phyloP scores from a whole-genome alignment of 805 yeast genomes.

The Priceomyces medius region DNA sequence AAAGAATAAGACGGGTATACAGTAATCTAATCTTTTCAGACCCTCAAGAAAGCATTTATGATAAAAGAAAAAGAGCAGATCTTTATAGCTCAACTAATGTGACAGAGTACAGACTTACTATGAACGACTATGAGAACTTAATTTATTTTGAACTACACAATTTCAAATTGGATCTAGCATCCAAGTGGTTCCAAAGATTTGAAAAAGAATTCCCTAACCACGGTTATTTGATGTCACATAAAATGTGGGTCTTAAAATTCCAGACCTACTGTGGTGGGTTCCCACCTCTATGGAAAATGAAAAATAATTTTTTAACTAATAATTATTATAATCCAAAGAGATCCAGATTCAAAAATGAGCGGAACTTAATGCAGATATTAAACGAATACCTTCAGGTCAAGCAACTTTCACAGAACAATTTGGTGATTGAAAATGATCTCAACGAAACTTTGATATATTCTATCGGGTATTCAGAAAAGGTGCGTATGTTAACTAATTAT shows the following conservation, averaged over 20 bases:
- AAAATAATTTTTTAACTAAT: conserved; percentile 16
- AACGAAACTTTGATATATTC: conserved; percentile 30
- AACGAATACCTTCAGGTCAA: conserved; percentile 18
- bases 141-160: conserved; percentile 34
- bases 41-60: conserved; percentile 18
- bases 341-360: conserved; percentile 17
- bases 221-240: conserved; percentile 23
- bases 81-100: conserved; percentile 14
- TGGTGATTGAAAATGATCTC: conserved; percentile 19
- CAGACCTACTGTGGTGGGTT: conserved; percentile 32
- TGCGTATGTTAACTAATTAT: conserved; percentile 20
- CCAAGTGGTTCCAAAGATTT: conserved; percentile 37
- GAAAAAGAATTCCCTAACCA: conserved; percentile 20
- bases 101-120: conserved; percentile 16
- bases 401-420: background rate
- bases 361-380: conserved; percentile 21
- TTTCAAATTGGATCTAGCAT: conserved; percentile 39
- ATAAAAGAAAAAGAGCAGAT: conserved; percentile 12
- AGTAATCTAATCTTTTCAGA: conserved; percentile 21
- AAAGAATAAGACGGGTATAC: conserved; percentile 24
- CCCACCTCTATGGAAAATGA: conserved; percentile 30
- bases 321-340: conserved; percentile 18
- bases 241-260: conserved; percentile 37
- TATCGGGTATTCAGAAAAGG: conserved; percentile 27
- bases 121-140: conserved; percentile 39